Evolutionary conservation across 331 rosid genomes (phyloP), one percentile per base, ranked within the genome.

Genomic region (Rosa hybrid): DNA sequence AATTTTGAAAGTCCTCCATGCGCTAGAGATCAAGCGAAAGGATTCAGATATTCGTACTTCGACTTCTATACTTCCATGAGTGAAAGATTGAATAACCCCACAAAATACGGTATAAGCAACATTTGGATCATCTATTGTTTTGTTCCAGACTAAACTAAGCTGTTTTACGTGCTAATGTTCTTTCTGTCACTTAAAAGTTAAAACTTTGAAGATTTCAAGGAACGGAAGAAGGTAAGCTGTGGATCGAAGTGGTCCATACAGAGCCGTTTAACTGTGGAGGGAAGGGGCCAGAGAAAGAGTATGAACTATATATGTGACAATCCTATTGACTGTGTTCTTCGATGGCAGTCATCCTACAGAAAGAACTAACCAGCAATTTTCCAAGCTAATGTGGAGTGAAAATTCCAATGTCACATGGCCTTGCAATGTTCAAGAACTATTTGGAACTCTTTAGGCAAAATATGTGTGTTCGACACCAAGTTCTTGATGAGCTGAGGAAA

Each of bases 31-130:
- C 71, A 20, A 75, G 62, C 53, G 6, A 21, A 83, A 7, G 86
- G 74, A 60, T 75, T 79, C 68, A 79, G 30, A 76, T 75, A 83
- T 65, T 87, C 90, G 59, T 0, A 62, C 7, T 12, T 53, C 25
- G 63, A 84, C 50, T 50, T 18, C 7, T 64, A 82, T 46, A 50
- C 27, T 30, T 5, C 14, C 13, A 0, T 18, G 16, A 39, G 44
- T 48, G 81, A 62, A 5, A 76, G 45, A 60, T 45, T 82, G 38
- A 7, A 60, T 25, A 9, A 77, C 17, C 81, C 85, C 14, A 49
- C 68, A 12, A 69, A 60, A 77, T 82, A 71, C 16, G 78, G 78
- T 82, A 82, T 8, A 2, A 14, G 0, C 12, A 45, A 42, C 17
- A 18, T 5, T 50, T 21, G 3, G 34, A 30, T n/a, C 7, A 56